These are phyloP conservation scores for Clitopilus hobsonii DNA, from an alignment of 768 basidiomycete species.

Conservation along the genomic window DNA sequence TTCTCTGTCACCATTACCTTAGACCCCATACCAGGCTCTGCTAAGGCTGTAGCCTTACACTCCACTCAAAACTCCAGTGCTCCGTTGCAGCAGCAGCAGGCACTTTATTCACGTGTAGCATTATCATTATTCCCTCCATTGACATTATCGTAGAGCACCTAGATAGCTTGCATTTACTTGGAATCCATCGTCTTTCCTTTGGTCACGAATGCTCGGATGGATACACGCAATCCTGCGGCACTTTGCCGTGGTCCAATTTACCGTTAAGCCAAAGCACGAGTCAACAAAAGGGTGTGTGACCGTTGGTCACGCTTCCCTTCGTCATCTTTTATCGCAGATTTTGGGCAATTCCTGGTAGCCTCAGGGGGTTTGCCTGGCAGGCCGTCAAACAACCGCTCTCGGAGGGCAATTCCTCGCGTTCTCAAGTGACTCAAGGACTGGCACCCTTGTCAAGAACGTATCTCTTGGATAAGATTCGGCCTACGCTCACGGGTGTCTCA, in stretches of 20 bases:
- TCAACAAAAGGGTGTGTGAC: not conserved
- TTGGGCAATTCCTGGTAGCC: not conserved
- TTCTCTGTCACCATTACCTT: slow-evolving; percentile 5
- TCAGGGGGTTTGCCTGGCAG: not conserved
- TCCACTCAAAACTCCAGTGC: slow-evolving; percentile 1
- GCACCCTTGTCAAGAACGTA: too few relatives aligned
- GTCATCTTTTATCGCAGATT: slow-evolving; percentile 1
- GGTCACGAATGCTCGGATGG: too few relatives aligned
- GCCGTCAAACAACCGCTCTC: not conserved
- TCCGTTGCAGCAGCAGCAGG: not conserved
- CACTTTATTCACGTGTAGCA: not conserved
- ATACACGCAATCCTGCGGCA: too few relatives aligned
- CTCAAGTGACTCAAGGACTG: not conserved
- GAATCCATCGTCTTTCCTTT: not conserved
- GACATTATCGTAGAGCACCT: not conserved
- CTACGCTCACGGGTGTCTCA: not conserved
- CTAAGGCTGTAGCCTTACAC: slow-evolving; percentile 8
- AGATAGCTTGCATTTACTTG: not conserved
- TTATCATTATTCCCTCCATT: not conserved
- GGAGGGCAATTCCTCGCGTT: not conserved
- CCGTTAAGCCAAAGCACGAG: not conserved
- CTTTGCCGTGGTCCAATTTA: not conserved
- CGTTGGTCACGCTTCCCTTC: not conserved
- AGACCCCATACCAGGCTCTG: slow-evolving; percentile 13
- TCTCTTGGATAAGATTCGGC: not conserved